Evolutionary conservation across 129 eudicot genomes (phyloP).

Genomic region (Tagetes patula): DNA sequence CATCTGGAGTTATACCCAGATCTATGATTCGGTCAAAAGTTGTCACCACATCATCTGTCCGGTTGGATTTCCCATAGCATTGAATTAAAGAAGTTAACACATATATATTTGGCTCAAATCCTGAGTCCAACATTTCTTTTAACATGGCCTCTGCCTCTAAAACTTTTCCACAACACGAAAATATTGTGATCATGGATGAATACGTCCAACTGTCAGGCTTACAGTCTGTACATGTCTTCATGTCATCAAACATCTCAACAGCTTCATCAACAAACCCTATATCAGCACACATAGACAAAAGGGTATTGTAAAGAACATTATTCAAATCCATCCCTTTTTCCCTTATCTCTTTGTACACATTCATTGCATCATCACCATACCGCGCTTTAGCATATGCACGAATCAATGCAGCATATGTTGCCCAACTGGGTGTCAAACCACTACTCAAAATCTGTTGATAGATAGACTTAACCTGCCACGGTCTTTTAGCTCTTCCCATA

Average conservation of each 20-base stretch:
- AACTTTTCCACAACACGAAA: constrained; percentile 75
- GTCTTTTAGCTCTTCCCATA: constrained; percentile 96
- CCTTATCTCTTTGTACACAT: constrained; percentile 74
- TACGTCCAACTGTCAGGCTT: constrained; percentile 79
- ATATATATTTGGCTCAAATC: constrained; percentile 67
- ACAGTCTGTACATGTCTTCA: constrained; percentile 61
- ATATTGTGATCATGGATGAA: constrained; percentile 70
- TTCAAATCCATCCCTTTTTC: constrained; percentile 66
- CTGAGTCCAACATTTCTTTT: constrained; percentile 75
- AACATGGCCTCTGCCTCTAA: constrained; percentile 58
- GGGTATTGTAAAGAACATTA: constrained; percentile 64
- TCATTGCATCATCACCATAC: constrained; percentile 75
- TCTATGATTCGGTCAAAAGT: constrained; percentile 56
- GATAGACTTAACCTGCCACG: constrained; percentile 82
- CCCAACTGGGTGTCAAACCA: constrained; percentile 67
- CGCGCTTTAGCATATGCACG: constrained; percentile 73
- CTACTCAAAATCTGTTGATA: constrained; percentile 63
- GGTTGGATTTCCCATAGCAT: constrained; percentile 86
- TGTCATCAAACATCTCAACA: constrained; percentile 57
- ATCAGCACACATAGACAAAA: constrained; percentile 86
- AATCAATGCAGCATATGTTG: constrained; percentile 69
- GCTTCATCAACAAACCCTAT: constrained; percentile 73
- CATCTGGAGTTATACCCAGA: constrained; percentile 72
- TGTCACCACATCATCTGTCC: constrained; percentile 66
- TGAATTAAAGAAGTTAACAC: constrained; percentile 79